Evolutionary conservation across 257 asterid species (phyloP).

Genomic region (Solanum chmielewskii): DNA sequence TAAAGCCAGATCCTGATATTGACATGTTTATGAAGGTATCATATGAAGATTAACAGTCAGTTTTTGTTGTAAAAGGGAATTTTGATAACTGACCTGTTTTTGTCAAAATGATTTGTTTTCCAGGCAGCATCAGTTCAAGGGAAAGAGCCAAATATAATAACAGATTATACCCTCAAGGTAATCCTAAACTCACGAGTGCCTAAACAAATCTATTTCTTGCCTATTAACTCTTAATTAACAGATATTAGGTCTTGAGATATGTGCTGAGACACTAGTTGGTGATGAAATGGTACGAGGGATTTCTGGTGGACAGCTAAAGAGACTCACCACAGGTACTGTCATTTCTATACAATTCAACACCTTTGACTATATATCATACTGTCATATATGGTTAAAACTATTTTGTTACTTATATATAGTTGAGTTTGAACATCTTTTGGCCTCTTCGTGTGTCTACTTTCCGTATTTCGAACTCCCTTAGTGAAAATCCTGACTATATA

Average conservation of each 20-base stretch:
- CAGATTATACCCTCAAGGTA: constrained; percentile 83
- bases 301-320: constrained; percentile 81
- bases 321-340: constrained; percentile 68
- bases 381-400: not conserved
- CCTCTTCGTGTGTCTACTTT: not conserved
- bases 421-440: not conserved
- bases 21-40: constrained; percentile 91
- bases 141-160: constrained; percentile 59
- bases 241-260: constrained; percentile 76
- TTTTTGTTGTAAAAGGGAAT: not conserved
- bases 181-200: not conserved
- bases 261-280: constrained; percentile 85
- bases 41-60: constrained; percentile 7
- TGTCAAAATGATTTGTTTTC: not conserved
- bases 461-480: not conserved
- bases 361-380: not conserved
- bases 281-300: constrained; percentile 81
- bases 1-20: constrained; percentile 72
- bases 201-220: not conserved
- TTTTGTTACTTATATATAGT: not conserved
- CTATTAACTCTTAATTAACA: constrained; percentile 1
- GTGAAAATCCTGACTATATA: not conserved
- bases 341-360: not conserved
- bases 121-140: constrained; percentile 80
- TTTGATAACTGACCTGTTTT: not conserved